Percentiles rank a stretch among this genome's conserved stretches.
Conservation (phyloP, 345 rosid species). For the Camelina sativa region DNA sequence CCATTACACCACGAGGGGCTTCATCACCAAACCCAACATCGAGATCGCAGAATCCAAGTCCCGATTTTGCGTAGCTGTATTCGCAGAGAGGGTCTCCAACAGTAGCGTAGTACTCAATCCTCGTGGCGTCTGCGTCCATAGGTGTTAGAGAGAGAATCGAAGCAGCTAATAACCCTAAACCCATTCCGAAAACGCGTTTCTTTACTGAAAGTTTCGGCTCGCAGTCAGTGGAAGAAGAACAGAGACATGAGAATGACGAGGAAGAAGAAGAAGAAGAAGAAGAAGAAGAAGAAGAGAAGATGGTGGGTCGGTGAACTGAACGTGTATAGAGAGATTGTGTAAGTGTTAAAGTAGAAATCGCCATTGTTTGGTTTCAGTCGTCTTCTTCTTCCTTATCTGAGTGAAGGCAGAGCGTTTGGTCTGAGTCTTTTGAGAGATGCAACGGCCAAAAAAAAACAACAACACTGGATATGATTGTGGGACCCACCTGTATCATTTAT, state of each 20-base stretch:
- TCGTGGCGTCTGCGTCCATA: constrained; percentile 77
- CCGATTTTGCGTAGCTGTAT: constrained; percentile 66
- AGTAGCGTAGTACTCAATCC: constrained; percentile 88
- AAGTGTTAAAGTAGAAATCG: constrained; percentile 48
- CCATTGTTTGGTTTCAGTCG: constrained; percentile 44
- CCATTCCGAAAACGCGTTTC: constrained; percentile 50
- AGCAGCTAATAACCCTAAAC: constrained; percentile 76
- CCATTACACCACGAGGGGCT: constrained; percentile 80
- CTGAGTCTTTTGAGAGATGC: constrained; percentile 12
- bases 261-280: constrained; percentile 41
- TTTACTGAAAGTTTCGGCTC: constrained; percentile 35
- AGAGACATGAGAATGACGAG: constrained; percentile 42
- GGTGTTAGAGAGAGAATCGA: constrained; percentile 67
- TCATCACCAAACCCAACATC: constrained; percentile 62
- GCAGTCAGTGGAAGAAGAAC: constrained; percentile 41
- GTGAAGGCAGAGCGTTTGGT: constrained; percentile 40
- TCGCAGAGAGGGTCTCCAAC: constrained; percentile 83
- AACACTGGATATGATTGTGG: constrained; percentile 27
- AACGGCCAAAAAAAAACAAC: constrained; percentile 6
- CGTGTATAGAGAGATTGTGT: constrained; percentile 36
- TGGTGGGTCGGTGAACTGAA: constrained; percentile 23
- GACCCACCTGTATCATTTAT: constrained; percentile 14
- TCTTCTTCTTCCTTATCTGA: constrained; percentile 44
- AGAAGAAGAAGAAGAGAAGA: constrained; percentile 41
- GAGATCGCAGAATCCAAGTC: constrained; percentile 89